phyloP scores from a whole-genome alignment of 306 rosid species.

The Pyrus bretschneideri region DNA sequence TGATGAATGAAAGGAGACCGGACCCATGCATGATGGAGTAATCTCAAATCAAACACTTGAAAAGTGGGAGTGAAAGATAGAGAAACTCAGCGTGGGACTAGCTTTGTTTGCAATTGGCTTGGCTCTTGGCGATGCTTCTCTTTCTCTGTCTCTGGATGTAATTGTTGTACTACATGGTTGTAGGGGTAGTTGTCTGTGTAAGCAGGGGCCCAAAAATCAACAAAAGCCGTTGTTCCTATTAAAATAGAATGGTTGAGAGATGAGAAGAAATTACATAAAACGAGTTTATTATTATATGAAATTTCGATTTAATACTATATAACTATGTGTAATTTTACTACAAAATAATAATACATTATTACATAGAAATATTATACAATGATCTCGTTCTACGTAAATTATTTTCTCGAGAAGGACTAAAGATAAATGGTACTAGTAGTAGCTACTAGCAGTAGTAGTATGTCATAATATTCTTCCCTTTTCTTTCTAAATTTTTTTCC shows the following conservation, averaged over 20 bases:
- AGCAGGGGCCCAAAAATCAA: constrained; percentile 16
- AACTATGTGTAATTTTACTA: accelerated
- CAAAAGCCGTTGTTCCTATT: not conserved
- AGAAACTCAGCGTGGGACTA: constrained; percentile 40
- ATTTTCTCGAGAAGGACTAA: too few species aligned
- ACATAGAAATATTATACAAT: too few species aligned
- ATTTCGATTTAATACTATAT: too few species aligned
- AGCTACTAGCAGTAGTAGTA: constrained; percentile 3
- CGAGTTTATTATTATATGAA: accelerated
- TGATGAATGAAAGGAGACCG: constrained; percentile 23
- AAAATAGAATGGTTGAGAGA: not conserved
- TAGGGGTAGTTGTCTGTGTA: not conserved
- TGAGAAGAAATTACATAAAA: not conserved
- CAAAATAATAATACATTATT: too few species aligned
- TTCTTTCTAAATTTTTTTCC: constrained; percentile 15
- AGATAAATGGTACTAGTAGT: not conserved
- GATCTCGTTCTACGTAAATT: not conserved
- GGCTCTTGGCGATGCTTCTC: constrained; percentile 16
- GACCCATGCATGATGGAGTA: constrained; percentile 43
- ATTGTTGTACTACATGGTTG: constrained; percentile 11
- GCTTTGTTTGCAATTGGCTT: not conserved
- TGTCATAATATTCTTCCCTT: constrained; percentile 6
- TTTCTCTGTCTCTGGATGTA: constrained; percentile 18
- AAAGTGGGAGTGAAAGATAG: constrained; percentile 8
- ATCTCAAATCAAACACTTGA: constrained; percentile 38